Percentiles rank a stretch among this genome's conserved stretches.
These are phyloP conservation scores for Raffaelea albimanens DNA, from an alignment of 2,329 filamentous ascomycete genomes.

Conservation along the genomic window DNA sequence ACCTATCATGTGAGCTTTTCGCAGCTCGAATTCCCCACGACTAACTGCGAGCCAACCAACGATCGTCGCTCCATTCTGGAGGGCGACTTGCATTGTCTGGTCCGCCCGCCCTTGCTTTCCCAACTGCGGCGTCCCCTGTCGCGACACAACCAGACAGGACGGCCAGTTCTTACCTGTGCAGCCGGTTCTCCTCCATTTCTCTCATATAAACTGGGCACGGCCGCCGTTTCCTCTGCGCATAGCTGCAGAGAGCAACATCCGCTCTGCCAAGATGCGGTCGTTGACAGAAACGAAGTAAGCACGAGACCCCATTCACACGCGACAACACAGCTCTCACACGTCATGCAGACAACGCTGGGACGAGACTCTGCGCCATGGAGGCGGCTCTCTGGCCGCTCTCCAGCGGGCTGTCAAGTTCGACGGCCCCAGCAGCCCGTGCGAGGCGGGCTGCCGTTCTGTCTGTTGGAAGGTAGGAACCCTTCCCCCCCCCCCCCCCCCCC, in stretches of 20 bases:
- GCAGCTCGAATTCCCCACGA: background rate
- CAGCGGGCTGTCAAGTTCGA: constrained; percentile 55
- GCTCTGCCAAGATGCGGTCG: constrained; percentile 34
- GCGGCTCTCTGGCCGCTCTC: constrained; percentile 50
- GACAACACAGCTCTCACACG: no score
- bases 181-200: no score
- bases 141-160: no score
- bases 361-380: constrained; percentile 47
- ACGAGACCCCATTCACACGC: no score
- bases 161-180: no score
- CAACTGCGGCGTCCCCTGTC: no score
- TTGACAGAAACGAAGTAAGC: constrained; percentile 36
- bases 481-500: background rate
- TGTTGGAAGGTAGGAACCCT: constrained; percentile 89
- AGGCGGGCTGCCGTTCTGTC: constrained; percentile 69
- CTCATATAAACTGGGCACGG: no score
- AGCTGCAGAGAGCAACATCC: background rate
- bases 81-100: background rate
- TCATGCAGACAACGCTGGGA: constrained; percentile 55
- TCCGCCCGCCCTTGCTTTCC: no score
- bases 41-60: no score
- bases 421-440: constrained; percentile 51
- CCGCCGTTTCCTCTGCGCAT: no score
- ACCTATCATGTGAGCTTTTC: constrained; percentile 4
- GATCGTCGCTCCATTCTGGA: background rate